Percentiles rank a stretch among this genome's conserved stretches.
These are phyloP conservation scores for Brassica nigra DNA, from an alignment of 345 rosid species.

Conservation along the genomic window DNA sequence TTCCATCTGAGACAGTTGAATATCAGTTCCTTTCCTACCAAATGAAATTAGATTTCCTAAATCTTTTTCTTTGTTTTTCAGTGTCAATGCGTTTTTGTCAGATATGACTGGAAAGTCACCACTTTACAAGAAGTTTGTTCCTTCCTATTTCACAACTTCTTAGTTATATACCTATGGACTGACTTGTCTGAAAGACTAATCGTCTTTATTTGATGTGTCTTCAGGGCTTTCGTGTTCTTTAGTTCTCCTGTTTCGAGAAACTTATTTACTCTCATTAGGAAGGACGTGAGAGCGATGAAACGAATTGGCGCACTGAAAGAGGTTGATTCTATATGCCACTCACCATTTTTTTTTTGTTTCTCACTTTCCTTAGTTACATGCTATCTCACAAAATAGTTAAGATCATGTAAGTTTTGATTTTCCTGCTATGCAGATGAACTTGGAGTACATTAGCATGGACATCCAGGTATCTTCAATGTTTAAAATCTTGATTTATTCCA, in stretches of 20 bases:
- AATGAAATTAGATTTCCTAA: not conserved
- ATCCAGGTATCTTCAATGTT: slow-evolving; percentile 59
- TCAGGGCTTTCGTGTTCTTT: slow-evolving; percentile 95
- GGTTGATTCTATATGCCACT: slow-evolving; percentile 45
- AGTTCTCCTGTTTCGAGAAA: slow-evolving; percentile 87
- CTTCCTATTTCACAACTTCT: slow-evolving; percentile 12
- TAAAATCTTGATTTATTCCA: not conserved
- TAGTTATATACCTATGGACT: not conserved
- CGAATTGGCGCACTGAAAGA: slow-evolving; percentile 91
- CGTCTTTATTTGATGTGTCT: slow-evolving; percentile 15
- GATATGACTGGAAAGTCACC: slow-evolving; percentile 94
- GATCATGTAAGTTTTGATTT: not conserved
- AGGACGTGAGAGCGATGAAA: slow-evolving; percentile 71
- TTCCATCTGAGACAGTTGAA: not conserved
- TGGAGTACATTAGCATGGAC: slow-evolving; percentile 94
- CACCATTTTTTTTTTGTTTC: not conserved
- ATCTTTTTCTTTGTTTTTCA: slow-evolving; percentile 37
- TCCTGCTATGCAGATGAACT: slow-evolving; percentile 78
- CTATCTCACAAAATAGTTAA: not conserved
- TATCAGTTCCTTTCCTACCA: slow-evolving; percentile 14
- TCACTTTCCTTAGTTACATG: slow-evolving; percentile 10
- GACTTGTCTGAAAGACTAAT: not conserved
- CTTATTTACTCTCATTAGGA: slow-evolving; percentile 70
- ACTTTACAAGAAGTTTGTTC: slow-evolving; percentile 81
- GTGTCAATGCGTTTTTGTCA: slow-evolving; percentile 77